These are phyloP conservation scores for Microcyclospora tardicrescens DNA, from an alignment of 2,329 filamentous ascomycete species.

Conservation along the genomic window DNA sequence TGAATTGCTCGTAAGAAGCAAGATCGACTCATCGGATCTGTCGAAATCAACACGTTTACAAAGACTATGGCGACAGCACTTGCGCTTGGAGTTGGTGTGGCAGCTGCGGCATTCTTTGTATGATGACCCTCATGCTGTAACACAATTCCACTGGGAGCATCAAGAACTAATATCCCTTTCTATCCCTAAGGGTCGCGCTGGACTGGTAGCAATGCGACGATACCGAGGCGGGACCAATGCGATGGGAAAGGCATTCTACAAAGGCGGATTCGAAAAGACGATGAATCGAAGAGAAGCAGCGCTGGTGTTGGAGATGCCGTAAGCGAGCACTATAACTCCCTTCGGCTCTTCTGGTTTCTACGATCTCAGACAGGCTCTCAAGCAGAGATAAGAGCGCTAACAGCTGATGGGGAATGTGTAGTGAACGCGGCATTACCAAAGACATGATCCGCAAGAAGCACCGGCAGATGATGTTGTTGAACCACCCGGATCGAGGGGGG, in stretches of 20 bases:
- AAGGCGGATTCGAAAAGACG: slow-evolving; percentile 90
- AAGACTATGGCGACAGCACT: slow-evolving; percentile 45
- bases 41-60: too few relatives aligned
- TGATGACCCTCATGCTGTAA: slow-evolving; percentile 8
- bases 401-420: slow-evolving; percentile 26
- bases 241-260: slow-evolving; percentile 87
- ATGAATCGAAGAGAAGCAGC: slow-evolving; percentile 90
- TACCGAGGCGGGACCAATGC: slow-evolving; percentile 63
- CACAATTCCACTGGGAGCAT: not conserved
- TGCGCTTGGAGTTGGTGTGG: slow-evolving; percentile 47
- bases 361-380: not conserved
- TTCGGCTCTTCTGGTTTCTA: not conserved
- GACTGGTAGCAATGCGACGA: slow-evolving; percentile 74
- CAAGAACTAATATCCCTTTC: slow-evolving; percentile 7
- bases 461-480: slow-evolving; percentile 87
- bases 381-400: not conserved
- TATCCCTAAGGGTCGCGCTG: slow-evolving; percentile 64
- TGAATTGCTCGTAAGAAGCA: not conserved
- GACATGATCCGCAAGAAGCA: slow-evolving; percentile 94
- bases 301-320: slow-evolving; percentile 84
- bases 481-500: slow-evolving; percentile 93
- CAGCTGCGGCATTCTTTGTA: slow-evolving; percentile 54
- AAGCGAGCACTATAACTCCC: slow-evolving; percentile 24
- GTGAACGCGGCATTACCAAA: slow-evolving; percentile 76
- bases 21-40: too few relatives aligned